Evolutionary conservation across 768 basidiomycete species (phyloP).

Genomic region (Russula lepida): DNA sequence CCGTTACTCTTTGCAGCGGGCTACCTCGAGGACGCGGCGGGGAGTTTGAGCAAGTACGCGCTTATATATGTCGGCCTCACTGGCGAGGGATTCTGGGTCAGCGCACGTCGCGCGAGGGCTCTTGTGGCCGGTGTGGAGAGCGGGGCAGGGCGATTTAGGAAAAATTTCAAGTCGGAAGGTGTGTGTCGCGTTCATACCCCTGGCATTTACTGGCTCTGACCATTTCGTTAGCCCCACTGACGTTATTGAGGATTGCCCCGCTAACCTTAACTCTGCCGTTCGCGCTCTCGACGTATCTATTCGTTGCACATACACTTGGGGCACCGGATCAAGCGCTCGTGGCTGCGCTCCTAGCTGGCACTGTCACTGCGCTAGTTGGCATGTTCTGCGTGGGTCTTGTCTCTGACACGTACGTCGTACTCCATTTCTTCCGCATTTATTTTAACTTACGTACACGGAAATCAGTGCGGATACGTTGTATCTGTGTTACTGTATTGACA

Average conservation of each 20-base stretch:
- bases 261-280: constrained; percentile 76
- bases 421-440: not conserved
- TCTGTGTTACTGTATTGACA: constrained; percentile 60
- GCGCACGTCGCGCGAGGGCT: constrained; percentile 47
- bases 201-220: not conserved
- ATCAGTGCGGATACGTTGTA: constrained; percentile 55
- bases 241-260: constrained; percentile 68
- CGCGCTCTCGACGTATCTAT: constrained; percentile 74
- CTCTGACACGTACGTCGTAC: constrained; percentile 52
- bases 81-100: constrained; percentile 43
- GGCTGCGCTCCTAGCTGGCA: constrained; percentile 68
- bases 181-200: constrained; percentile 23
- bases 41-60: constrained; percentile 51
- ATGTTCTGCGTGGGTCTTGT: constrained; percentile 77
- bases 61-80: constrained; percentile 49
- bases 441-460: not conserved
- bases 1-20: constrained; percentile 35
- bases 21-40: constrained; percentile 39
- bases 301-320: constrained; percentile 73
- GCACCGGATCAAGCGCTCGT: constrained; percentile 67
- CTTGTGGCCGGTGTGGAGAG: constrained; percentile 51
- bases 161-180: constrained; percentile 54
- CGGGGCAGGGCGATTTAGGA: constrained; percentile 34
- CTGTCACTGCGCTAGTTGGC: constrained; percentile 73
- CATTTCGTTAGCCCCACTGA: constrained; percentile 43